These are phyloP conservation scores for Jimgerdemannia lactiflua DNA, from an alignment of 192 early-diverging fungal genomes.

Conservation along the genomic window DNA sequence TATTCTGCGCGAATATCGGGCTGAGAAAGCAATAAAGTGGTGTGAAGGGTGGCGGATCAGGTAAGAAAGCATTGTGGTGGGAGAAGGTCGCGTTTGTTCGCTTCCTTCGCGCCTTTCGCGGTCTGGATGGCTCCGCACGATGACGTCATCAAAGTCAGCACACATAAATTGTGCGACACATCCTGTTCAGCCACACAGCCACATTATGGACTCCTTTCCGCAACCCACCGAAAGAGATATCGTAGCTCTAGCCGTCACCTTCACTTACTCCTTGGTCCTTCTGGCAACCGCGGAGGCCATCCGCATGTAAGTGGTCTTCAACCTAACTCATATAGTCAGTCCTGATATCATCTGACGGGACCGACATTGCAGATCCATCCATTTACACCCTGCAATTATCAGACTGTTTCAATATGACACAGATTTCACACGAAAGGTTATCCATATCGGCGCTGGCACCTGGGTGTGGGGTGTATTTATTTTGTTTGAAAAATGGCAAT, in stretches of 20 bases:
- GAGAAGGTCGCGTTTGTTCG: not conserved
- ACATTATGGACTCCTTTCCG: not conserved
- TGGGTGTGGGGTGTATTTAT: slow-evolving; percentile 8
- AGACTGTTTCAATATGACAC: not conserved
- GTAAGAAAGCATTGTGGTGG: not conserved
- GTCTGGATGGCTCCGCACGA: not conserved
- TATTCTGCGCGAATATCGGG: not conserved
- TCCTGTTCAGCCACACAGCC: not conserved
- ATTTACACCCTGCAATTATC: not conserved
- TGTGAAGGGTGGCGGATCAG: not conserved
- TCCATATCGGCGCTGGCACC: slow-evolving; percentile 17
- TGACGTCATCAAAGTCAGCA: not conserved
- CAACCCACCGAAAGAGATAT: not conserved
- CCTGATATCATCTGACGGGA: not conserved
- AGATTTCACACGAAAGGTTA: slow-evolving; percentile 16
- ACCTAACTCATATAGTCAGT: not conserved
- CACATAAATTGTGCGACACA: not conserved
- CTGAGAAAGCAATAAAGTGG: not conserved
- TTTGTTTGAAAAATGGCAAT: slow-evolving; percentile 28
- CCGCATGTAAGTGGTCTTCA: not conserved
- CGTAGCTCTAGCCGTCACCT: not conserved
- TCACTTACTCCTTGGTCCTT: not conserved
- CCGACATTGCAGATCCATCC: too few relatives aligned
- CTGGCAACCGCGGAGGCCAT: not conserved
- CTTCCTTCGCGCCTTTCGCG: not conserved